Percentiles rank a stretch among this genome's conserved stretches.
Evolutionary conservation across 371 early-diverging fungal species (phyloP).

Genomic region (Rhizopus sp.): DNA sequence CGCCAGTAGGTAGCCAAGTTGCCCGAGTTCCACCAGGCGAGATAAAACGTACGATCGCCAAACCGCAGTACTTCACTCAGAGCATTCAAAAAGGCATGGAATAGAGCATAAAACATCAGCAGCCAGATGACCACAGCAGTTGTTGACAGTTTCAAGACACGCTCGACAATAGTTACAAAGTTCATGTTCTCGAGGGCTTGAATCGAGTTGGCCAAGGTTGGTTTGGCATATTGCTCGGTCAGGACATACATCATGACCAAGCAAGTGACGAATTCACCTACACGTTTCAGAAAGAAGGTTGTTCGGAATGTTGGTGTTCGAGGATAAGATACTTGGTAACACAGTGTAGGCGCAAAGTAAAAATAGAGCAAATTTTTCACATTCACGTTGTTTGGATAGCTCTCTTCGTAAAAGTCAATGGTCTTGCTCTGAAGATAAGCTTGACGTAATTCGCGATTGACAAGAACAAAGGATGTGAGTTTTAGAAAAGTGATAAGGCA

Average conservation of each 20-base stretch:
- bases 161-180: constrained; percentile 72
- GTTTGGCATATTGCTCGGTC: constrained; percentile 82
- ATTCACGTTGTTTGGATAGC: constrained; percentile 80
- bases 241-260: constrained; percentile 80
- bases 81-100: constrained; percentile 82
- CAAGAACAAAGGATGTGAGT: constrained; percentile 77
- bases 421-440: constrained; percentile 35
- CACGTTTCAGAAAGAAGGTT: constrained; percentile 79
- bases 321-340: constrained; percentile 90
- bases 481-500: constrained; percentile 75
- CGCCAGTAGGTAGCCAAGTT: constrained; percentile 88
- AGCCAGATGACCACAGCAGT: constrained; percentile 85
- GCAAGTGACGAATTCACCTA: constrained; percentile 67
- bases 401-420: constrained; percentile 49
- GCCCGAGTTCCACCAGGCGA: constrained; percentile 91
- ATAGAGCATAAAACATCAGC: constrained; percentile 87
- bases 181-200: constrained; percentile 70
- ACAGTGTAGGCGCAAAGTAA: constrained; percentile 83
- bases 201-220: constrained; percentile 83
- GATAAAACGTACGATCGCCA: constrained; percentile 90
- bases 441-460: constrained; percentile 67
- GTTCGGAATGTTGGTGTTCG: constrained; percentile 67
- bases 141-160: constrained; percentile 83
- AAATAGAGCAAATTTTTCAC: constrained; percentile 74
- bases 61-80: constrained; percentile 84